Base-by-base conservation (phyloP, 2,329 filamentous ascomycete genomes). In the Ilyonectria robusta region DNA sequence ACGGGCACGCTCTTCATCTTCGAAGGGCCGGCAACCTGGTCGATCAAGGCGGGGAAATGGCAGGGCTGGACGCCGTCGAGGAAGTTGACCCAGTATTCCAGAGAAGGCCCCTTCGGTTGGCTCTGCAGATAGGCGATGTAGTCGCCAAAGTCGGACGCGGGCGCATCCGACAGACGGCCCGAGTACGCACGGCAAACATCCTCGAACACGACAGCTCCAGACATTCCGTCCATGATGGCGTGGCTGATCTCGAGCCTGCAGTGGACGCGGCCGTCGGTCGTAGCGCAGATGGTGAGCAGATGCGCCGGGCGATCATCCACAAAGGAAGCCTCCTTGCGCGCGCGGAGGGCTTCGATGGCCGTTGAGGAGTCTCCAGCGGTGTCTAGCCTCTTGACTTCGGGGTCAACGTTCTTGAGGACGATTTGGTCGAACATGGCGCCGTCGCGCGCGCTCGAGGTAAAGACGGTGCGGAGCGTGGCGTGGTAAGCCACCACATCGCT, bases 201-300 rank as follows among this genome's bases (percentile, higher is more conserved):
- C 42, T 62, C 50, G 15, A 62, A 62, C 21, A 47, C 50, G 13
- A 46, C 35, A 37, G n/a, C 71, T 72, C 72, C 74, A 72, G 59
- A 62, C 48, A 62, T 62, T 3, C 74, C 75, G 47, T 77, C 74
- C 10, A 69, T 70, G 4, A 76, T 66, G 5, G 72, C 69, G 40
- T 75, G 73, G 48, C 75, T 73, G 56, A 73, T 69, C 10, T 69
- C 66, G 21, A 72, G 46, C 3, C 65, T 53, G 19, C 65, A 66
- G 40, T 54, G 59, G 11, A 62, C 59, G 33, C 53, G 59, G 40
- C 59, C 59, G 15, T 62, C 50, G 21, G 50, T 26, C 10, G 59
- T 62, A 8, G 54, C 50, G 19, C 59, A 62, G 35, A 62, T 62
- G 6, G 59, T 62, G n/a, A 62, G 13, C 17, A 62, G 23, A 40